These are phyloP conservation scores for Salix dunnii DNA, from an alignment of 345 rosid genomes.

Conservation along the genomic window DNA sequence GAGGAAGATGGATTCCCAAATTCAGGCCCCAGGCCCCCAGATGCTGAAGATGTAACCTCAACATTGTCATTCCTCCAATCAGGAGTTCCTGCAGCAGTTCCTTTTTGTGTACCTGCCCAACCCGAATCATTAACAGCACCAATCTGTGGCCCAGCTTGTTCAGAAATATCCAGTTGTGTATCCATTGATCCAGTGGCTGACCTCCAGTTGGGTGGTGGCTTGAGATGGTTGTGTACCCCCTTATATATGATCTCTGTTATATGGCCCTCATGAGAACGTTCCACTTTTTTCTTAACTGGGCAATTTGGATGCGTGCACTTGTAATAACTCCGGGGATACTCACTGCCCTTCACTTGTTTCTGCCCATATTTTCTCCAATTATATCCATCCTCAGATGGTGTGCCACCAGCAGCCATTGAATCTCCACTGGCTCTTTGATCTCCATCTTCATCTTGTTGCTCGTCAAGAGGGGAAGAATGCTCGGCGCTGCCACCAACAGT, in stretches of 20 bases:
- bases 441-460: conserved; percentile 58
- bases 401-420: conserved; percentile 15
- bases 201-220: conserved; percentile 66
- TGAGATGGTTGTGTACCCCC: conserved; percentile 83
- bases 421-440: conserved; percentile 59
- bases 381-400: conserved; percentile 82
- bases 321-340: conserved; percentile 95
- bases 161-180: conserved; percentile 51
- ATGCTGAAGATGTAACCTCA: conserved; percentile 28
- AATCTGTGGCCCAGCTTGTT: conserved; percentile 44
- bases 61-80: conserved; percentile 60
- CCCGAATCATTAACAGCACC: conserved; percentile 43
- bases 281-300: conserved; percentile 91
- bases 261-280: conserved; percentile 91
- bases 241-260: conserved; percentile 94
- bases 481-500: conserved; percentile 37
- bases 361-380: conserved; percentile 99
- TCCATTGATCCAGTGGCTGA: conserved; percentile 54
- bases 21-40: conserved; percentile 45
- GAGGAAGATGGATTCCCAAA: conserved; percentile 44
- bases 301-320: conserved; percentile 88
- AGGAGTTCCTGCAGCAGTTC: conserved; percentile 32
- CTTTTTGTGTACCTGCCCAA: conserved; percentile 49
- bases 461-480: conserved; percentile 60
- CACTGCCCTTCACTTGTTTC: conserved; percentile 92